phyloP scores from a whole-genome alignment of 345 rosid species.

The Rhodamnia argentea region DNA sequence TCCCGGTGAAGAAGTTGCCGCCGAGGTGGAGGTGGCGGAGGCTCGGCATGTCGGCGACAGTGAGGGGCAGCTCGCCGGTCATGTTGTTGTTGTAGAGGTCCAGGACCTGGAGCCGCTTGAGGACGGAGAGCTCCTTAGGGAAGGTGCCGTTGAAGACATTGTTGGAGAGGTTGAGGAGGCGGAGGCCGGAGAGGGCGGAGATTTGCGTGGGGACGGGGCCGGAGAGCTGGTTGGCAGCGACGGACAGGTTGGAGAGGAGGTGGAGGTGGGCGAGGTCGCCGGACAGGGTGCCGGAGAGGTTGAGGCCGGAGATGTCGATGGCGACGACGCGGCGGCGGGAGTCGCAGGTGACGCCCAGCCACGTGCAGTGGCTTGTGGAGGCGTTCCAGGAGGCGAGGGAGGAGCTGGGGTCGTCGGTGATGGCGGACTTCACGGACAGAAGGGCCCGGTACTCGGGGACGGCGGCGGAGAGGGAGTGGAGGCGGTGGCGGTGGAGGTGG shows the following conservation, averaged over 20 bases:
- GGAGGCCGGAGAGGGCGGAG: conserved; percentile 47
- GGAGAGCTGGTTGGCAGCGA: conserved; percentile 46
- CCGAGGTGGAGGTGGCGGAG: conserved; percentile 42
- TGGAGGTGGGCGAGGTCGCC: conserved; percentile 45
- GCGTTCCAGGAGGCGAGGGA: conserved; percentile 61
- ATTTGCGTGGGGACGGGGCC: conserved; percentile 66
- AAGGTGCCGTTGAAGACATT: conserved; percentile 70
- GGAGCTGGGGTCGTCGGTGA: conserved; percentile 42
- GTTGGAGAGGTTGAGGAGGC: conserved; percentile 78
- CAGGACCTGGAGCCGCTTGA: conserved; percentile 56
- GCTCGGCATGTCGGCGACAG: conserved; percentile 47
- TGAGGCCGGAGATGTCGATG: conserved; percentile 45
- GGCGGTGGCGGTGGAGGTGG: conserved; percentile 30
- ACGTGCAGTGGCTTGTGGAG: conserved; percentile 42
- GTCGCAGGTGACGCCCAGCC: conserved; percentile 72
- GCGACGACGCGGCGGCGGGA: conserved; percentile 52
- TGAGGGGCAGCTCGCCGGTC: conserved; percentile 64
- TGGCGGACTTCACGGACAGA: conserved; percentile 61
- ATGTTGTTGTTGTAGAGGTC: conserved; percentile 92
- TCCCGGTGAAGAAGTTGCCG: conserved; percentile 33
- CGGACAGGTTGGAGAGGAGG: conserved; percentile 48
- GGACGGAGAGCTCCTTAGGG: conserved; percentile 43
- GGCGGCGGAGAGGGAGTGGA: conserved; percentile 19
- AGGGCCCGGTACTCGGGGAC: conserved; percentile 64
- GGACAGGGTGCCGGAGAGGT: conserved; percentile 59